Base-by-base conservation (phyloP, 208 protist species). In the Strigomonas galati region DNA sequence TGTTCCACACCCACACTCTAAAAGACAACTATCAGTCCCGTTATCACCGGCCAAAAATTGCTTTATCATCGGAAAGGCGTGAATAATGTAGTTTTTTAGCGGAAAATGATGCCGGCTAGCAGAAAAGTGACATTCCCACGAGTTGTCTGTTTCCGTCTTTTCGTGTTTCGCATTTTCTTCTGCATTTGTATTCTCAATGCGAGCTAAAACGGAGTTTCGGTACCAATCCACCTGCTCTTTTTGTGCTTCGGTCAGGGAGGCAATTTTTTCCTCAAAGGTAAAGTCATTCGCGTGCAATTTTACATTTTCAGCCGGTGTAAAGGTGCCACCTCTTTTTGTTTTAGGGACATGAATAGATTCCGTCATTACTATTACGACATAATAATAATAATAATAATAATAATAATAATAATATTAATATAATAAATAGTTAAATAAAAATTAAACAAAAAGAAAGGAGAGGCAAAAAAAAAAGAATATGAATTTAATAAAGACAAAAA, bases 1-100 rank as follows among this genome's bases (percentile, higher is more conserved):
- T 4, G 84, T 89, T 5, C 84, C 84, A 49, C 87, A 91, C 14
- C 87, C 84, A 32, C 84, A 91, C 58, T 94, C 82, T 52, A 92
- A 59, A 65, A 93, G 62, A 72, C 53, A 23, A 5, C 3, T 21
- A 27, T 60, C 3, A 9, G 24, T 21, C 3, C 4, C 30, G 44
- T 35, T 49, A 51, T 44, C 46, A 14, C 32, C 44, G 46, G 71
- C 40, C 9, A 85, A 59, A 40, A 79, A 69, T n/a, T 35, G 62
- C 15, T 73, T 79, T 14, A 92, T 46, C 12, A 82, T 14, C 3
- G 85, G 85, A 72, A 92, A 92, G 1, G 85, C 85, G 30, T 86
- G 81, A 55, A 84, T 62, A 65, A 89, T 86, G 55, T 90, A 89
- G 72, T 92, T 92, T 63, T 92, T 92, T 23, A 92, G 48, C 19